Evolutionary conservation across 2,329 filamentous ascomycete genomes (phyloP).

Genomic region (Penicillium sp.): DNA sequence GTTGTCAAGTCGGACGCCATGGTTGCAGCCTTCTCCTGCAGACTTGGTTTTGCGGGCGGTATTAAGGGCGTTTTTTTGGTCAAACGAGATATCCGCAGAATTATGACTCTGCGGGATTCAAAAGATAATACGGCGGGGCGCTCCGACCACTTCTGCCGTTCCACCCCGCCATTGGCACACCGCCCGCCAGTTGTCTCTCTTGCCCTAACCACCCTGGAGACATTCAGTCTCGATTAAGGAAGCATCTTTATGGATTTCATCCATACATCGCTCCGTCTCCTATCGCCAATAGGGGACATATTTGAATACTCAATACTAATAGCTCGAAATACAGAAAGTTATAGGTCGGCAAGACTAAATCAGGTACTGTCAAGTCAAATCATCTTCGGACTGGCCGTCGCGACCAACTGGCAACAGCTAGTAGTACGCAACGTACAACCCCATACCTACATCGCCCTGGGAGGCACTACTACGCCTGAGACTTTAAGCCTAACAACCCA

Average conservation of each 20-base stretch:
- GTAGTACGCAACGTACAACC: too few relatives aligned
- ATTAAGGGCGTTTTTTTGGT: conserved; percentile 14
- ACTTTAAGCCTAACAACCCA: conserved; percentile 6
- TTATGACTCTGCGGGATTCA: conserved; percentile 32
- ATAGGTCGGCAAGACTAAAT: neutral
- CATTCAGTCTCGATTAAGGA: too few relatives aligned
- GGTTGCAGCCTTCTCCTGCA: conserved; percentile 30
- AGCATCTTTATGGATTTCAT: neutral
- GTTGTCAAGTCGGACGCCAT: conserved; percentile 57
- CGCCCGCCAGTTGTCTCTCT: neutral
- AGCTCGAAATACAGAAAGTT: neutral
- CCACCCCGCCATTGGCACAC: conserved; percentile 16
- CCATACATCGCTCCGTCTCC: neutral
- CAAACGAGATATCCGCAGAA: conserved; percentile 27
- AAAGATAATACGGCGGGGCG: conserved; percentile 23
- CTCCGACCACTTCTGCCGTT: conserved; percentile 25
- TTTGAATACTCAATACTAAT: too few relatives aligned
- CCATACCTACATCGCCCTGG: neutral
- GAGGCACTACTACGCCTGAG: neutral
- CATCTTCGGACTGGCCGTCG: neutral
- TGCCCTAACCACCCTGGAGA: neutral
- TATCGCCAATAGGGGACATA: too few relatives aligned
- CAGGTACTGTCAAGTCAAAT: neutral
- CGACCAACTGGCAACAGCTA: neutral
- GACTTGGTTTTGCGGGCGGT: conserved; percentile 16